These are phyloP conservation scores for Gossypium anomalum DNA, from an alignment of 345 rosid genomes.

Conservation along the genomic window DNA sequence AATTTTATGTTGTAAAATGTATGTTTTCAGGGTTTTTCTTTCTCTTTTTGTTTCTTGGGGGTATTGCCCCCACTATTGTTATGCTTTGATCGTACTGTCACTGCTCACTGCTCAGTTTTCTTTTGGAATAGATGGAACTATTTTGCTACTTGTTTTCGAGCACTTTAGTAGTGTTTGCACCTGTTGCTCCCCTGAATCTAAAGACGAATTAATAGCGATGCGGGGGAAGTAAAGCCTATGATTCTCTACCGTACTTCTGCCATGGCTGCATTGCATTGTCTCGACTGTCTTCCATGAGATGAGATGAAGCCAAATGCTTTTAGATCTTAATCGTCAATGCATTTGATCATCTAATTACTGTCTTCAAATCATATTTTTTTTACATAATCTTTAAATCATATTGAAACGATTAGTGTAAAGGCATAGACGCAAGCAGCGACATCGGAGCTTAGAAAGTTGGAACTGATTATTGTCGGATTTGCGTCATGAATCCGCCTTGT, in stretches of 20 bases:
- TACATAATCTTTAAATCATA: too few species aligned
- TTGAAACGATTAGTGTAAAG: too few species aligned
- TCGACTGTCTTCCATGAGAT: too few species aligned
- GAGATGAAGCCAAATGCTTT: too few species aligned
- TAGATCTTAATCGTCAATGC: too few species aligned
- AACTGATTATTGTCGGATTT: too few species aligned
- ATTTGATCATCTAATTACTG: too few species aligned
- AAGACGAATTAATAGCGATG: not conserved
- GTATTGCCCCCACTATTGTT: not conserved
- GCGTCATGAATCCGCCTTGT: too few species aligned
- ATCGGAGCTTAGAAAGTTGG: too few species aligned
- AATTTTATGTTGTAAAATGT: not conserved
- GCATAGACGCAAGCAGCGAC: too few species aligned
- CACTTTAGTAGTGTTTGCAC: not conserved
- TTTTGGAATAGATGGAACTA: not conserved
- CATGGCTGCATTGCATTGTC: too few species aligned
- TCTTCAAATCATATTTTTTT: too few species aligned
- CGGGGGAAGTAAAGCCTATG: not conserved
- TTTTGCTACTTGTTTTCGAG: not conserved
- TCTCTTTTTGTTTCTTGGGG: constrained; percentile 20
- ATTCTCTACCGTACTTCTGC: not conserved
- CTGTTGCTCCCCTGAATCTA: not conserved
- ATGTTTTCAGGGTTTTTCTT: constrained; percentile 17
- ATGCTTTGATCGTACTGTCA: constrained; percentile 12
- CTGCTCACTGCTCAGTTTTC: not conserved